Conservation (phyloP, 2,329 filamentous ascomycete genomes). For the Cadophora gregata region DNA sequence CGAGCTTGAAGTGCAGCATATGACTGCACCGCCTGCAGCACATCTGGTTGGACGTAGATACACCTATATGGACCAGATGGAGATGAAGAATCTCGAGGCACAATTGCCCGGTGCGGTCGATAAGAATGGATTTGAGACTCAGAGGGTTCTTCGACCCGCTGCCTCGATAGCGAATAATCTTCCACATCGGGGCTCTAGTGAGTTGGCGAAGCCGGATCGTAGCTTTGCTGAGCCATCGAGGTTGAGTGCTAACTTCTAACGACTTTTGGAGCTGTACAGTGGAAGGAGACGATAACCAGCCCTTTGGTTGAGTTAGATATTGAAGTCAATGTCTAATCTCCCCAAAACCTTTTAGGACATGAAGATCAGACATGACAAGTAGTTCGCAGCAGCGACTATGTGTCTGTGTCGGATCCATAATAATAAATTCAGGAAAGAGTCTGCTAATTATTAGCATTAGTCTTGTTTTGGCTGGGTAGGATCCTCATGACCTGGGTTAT, state of each 20-base stretch:
- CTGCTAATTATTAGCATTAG: too few relatives aligned
- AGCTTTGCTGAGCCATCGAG: neutral
- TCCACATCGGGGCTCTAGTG: neutral
- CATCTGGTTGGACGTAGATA: neutral
- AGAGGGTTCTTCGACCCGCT: neutral
- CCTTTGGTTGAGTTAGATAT: neutral
- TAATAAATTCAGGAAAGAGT: too few relatives aligned
- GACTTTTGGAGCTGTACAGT: neutral
- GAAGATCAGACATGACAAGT: too few relatives aligned
- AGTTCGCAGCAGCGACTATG: too few relatives aligned
- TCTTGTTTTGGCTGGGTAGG: too few relatives aligned
- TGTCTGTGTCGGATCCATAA: too few relatives aligned
- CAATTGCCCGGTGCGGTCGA: neutral
- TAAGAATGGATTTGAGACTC: neutral
- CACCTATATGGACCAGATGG: neutral
- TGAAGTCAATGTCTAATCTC: too few relatives aligned
- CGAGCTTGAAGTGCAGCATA: neutral
- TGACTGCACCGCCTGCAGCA: neutral
- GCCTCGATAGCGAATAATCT: neutral
- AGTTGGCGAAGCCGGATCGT: neutral
- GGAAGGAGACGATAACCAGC: too few relatives aligned
- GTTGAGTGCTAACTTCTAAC: neutral
- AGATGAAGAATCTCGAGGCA: neutral
- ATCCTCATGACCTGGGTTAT: too few relatives aligned
- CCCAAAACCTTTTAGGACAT: too few relatives aligned